Conservation (phyloP, 495 filamentous ascomycete genomes). For the Hypoxylon subgilvum region DNA sequence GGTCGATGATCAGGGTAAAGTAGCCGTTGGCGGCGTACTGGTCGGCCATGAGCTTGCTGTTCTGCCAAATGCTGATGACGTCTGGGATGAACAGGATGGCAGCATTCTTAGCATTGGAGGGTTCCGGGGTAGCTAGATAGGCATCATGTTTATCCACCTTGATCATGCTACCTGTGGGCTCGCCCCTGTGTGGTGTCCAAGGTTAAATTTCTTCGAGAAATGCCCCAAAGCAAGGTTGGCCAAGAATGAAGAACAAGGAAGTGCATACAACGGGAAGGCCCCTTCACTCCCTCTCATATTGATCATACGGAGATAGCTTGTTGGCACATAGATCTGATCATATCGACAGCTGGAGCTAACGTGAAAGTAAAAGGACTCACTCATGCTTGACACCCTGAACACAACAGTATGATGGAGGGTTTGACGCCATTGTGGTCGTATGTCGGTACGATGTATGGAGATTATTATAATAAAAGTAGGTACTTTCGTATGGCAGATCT, state of each 20-base stretch:
- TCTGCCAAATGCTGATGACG: conserved; percentile 75
- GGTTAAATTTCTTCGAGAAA: too few relatives aligned
- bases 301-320: too few relatives aligned
- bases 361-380: conserved; percentile 38
- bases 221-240: too few relatives aligned
- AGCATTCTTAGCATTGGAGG: conserved; percentile 50
- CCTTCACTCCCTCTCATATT: too few relatives aligned
- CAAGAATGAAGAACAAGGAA: too few relatives aligned
- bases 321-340: too few relatives aligned
- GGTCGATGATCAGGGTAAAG: conserved; percentile 74
- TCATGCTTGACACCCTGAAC: conserved; percentile 55
- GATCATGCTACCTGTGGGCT: conserved; percentile 50
- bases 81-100: conserved; percentile 67
- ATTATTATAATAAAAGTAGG: too few relatives aligned
- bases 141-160: conserved; percentile 54
- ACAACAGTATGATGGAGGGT: conserved; percentile 63
- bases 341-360: not conserved
- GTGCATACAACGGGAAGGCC: too few relatives aligned
- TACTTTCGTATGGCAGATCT: too few relatives aligned
- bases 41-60: conserved; percentile 81
- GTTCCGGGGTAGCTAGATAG: conserved; percentile 57
- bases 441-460: too few relatives aligned
- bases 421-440: conserved; percentile 59
- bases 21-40: conserved; percentile 84
- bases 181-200: conserved; percentile 35